These are phyloP conservation scores for Pythium vanterpoolii DNA, from an alignment of 352 stramenopile genomes.

Conservation along the genomic window DNA sequence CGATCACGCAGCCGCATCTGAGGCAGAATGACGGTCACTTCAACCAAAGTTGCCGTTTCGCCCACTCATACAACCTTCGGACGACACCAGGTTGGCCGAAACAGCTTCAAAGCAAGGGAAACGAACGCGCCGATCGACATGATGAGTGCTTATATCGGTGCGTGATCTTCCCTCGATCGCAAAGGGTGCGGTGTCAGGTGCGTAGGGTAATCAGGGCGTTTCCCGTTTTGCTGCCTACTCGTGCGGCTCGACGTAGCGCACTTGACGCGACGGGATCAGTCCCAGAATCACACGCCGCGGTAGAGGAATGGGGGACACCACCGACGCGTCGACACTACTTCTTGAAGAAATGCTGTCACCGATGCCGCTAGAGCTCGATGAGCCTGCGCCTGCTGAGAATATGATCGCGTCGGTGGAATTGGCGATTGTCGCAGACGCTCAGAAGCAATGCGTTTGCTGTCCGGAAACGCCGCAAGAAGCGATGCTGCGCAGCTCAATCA, in stretches of 20 bases:
- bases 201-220: not conserved
- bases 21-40: conserved; percentile 15
- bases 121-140: not conserved
- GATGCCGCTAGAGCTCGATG: not conserved
- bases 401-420: not conserved
- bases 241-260: not conserved
- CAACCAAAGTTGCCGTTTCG: conserved; percentile 12
- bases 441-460: not conserved
- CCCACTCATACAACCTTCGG: conserved; percentile 32
- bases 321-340: not conserved
- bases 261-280: not conserved
- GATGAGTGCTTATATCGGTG: not conserved
- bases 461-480: conserved; percentile 24
- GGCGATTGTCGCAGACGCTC: not conserved
- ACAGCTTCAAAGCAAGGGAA: not conserved
- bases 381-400: not conserved
- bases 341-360: conserved; percentile 11
- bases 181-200: not conserved
- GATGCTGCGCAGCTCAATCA: conserved; percentile 43
- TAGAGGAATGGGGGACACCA: not conserved
- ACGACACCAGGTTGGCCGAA: conserved; percentile 14
- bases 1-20: not conserved
- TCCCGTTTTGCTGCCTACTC: not conserved
- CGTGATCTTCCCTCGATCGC: not conserved
- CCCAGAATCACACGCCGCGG: not conserved